Base-by-base conservation (phyloP, 768 basidiomycete species). In the Royoungia palumana region DNA sequence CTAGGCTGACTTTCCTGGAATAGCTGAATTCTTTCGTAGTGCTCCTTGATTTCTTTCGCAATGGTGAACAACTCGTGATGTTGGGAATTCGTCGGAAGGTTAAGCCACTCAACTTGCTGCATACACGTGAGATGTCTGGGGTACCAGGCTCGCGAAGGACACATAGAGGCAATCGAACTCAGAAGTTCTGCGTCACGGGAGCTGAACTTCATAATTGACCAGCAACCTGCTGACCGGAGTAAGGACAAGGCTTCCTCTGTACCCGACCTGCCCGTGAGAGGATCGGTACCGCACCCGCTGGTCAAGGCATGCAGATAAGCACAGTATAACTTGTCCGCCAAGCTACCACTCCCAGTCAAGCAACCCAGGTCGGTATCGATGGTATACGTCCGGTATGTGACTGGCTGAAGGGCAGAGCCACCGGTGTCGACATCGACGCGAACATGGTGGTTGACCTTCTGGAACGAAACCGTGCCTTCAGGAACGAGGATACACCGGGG, bases 251-350 rank as follows among this genome's bases (percentile, higher is more conserved):
- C 76, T 38, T 77, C 69, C 34, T 75, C 70, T 2, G 71, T 70
- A 5, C 78, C 78, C 0, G 72, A 73, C 7, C 71, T 70, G 16
- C 56, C 54, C 1, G 72, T 75, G n/a, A 80, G 61, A 4, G 75
- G 74, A 58, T 80, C 78, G 11, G 66, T 63, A 14, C 73, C 57
- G 37, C 68, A 68, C 37, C 71, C 67, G 19, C 72, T 71, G 2
- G 70, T 77, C 3, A 76, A 49, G 14, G 74, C 72, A 37, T 80
- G 79, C 14, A 80, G 63, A 41, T 75, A 75, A 3, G 70, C 62
- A 39, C 63, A 65, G 44, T 66, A 75, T 8, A 77, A 59, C 36
- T 58, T 58, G 49, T 60, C 64, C 2, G 49, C 50, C 34, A 71
- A 43, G 19, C 55, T 64, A 3, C 41, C 53, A 8, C 62, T 63